A percentile compares a stretch with the other conserved stretches of the same genome.
Conservation (phyloP, 2,329 filamentous ascomycete species). For the Fusarium verticillioides region DNA sequence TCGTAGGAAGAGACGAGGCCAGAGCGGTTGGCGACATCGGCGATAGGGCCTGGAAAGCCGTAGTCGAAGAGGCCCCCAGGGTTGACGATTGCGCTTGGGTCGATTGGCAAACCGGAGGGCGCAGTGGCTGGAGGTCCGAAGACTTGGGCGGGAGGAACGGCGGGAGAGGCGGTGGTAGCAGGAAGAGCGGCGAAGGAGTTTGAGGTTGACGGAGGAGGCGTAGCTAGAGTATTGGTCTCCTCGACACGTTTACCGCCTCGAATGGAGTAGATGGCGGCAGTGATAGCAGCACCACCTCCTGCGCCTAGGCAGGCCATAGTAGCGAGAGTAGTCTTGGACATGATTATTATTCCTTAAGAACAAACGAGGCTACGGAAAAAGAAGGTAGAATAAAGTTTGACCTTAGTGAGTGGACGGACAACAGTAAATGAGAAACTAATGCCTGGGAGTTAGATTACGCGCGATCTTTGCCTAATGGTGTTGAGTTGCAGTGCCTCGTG, state of each 20-base stretch:
- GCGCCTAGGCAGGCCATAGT: constrained; percentile 81
- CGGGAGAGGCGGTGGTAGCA: constrained; percentile 45
- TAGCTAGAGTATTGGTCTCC: constrained; percentile 46
- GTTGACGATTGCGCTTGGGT: constrained; percentile 67
- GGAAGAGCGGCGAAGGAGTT: constrained; percentile 46
- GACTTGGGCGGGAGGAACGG: constrained; percentile 69
- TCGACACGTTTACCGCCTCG: constrained; percentile 61
- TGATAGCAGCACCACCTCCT: constrained; percentile 79
- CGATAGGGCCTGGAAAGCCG: constrained; percentile 90
- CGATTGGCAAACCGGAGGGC: constrained; percentile 44
- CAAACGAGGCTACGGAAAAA: background rate
- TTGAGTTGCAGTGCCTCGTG: constrained; percentile 30
- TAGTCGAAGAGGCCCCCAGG: constrained; percentile 83
- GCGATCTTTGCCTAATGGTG: constrained; percentile 24
- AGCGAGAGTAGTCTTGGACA: constrained; percentile 83
- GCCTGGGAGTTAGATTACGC: constrained; percentile 12
- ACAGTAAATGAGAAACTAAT: background rate
- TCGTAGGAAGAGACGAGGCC: constrained; percentile 91
- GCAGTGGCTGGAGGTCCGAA: constrained; percentile 51
- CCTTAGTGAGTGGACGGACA: background rate
- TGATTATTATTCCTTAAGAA: constrained; percentile 49
- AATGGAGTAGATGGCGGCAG: constrained; percentile 73
- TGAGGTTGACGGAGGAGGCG: constrained; percentile 46
- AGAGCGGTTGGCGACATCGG: constrained; percentile 80
- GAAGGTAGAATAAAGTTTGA: background rate